A percentile compares a stretch with the other conserved stretches of the same genome.
Evolutionary conservation across 176 grass and related monocot species (phyloP).

Genomic region (Chloris gayana): DNA sequence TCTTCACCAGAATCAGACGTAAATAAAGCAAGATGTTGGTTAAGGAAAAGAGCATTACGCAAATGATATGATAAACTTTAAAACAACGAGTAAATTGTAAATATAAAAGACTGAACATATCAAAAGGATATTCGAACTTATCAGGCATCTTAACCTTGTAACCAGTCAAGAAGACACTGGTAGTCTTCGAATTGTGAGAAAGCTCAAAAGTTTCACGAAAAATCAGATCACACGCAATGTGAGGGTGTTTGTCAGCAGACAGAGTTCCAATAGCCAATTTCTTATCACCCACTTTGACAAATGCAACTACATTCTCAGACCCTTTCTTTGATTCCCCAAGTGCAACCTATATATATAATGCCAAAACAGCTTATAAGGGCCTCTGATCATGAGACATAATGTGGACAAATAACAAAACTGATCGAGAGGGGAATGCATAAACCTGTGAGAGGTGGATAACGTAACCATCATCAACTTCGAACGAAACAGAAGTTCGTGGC

Average conservation of each 20-base stretch:
- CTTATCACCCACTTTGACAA: conserved; percentile 54
- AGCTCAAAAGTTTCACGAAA: conserved; percentile 73
- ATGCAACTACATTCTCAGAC: conserved; percentile 47
- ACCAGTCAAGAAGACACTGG: conserved; percentile 62
- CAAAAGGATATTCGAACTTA: conserved; percentile 53
- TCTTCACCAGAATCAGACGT: conserved; percentile 19
- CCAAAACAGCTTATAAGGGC: background rate
- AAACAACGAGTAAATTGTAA: background rate
- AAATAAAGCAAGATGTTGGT: conserved; percentile 8
- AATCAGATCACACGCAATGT: conserved; percentile 63
- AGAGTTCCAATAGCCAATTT: conserved; percentile 75
- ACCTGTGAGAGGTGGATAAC: conserved; percentile 86
- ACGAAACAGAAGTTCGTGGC: conserved; percentile 59
- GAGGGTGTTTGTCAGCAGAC: conserved; percentile 54
- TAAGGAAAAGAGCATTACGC: conserved; percentile 24
- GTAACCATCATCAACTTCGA: conserved; percentile 40
- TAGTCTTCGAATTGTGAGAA: conserved; percentile 74
- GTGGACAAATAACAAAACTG: background rate
- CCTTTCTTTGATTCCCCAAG: conserved; percentile 60
- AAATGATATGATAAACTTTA: background rate
- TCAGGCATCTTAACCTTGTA: conserved; percentile 44
- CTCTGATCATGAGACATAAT: background rate
- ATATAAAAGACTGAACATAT: background rate
- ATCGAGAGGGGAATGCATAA: background rate
- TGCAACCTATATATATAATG: conserved; percentile 50